phyloP scores from a whole-genome alignment of 2,329 filamentous ascomycete species.

The Cladosporium sp. region DNA sequence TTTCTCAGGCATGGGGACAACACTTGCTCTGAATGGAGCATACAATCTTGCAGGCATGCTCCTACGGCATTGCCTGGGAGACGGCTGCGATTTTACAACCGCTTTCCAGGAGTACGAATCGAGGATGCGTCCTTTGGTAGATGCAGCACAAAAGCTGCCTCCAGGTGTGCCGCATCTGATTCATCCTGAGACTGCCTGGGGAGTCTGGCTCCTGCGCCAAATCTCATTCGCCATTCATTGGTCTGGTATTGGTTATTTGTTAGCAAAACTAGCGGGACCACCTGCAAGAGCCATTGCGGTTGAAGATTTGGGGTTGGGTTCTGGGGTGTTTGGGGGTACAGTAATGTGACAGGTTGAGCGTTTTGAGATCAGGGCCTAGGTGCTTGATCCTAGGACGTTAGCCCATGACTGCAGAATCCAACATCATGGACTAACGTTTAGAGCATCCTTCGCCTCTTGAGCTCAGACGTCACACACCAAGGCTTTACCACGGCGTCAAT shows the following conservation, averaged over 20 bases:
- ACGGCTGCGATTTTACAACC: slow-evolving; percentile 13
- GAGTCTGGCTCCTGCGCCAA: slow-evolving; percentile 5
- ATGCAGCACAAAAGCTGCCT: slow-evolving; percentile 26
- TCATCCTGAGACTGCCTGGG: slow-evolving; percentile 12
- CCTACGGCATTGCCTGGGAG: not conserved
- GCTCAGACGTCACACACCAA: no score
- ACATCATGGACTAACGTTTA: no score
- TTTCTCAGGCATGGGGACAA: slow-evolving; percentile 33
- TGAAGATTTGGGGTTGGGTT: slow-evolving; percentile 26
- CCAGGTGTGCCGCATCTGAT: slow-evolving; percentile 13
- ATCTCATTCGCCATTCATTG: not conserved
- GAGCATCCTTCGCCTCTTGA: no score
- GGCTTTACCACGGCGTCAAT: no score
- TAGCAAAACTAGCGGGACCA: slow-evolving; percentile 13
- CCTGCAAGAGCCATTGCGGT: slow-evolving; percentile 18
- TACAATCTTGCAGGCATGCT: slow-evolving; percentile 31
- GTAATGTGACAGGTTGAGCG: no score
- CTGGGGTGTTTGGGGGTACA: not conserved
- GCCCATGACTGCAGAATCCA: no score
- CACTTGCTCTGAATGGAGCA: slow-evolving; percentile 30
- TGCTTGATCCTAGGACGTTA: no score
- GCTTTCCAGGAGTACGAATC: slow-evolving; percentile 26
- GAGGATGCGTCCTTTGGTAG: slow-evolving; percentile 23
- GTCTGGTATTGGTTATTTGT: slow-evolving; percentile 2
- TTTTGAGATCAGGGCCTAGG: no score